These are phyloP conservation scores for Fusarium goolgardi DNA, from an alignment of 2,329 filamentous ascomycete genomes.

Conservation along the genomic window DNA sequence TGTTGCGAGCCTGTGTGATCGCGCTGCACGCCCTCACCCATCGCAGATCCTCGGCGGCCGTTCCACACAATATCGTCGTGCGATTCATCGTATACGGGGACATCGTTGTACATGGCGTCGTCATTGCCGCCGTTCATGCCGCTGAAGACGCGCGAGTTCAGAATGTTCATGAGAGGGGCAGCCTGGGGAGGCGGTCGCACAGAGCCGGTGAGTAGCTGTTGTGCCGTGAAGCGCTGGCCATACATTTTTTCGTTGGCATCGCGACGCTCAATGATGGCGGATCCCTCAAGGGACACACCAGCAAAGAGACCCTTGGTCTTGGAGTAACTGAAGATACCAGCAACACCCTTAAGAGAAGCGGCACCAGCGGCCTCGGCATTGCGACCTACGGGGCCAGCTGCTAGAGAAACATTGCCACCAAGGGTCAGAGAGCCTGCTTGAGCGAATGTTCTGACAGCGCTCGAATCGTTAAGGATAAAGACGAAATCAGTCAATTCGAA, in stretches of 20 bases:
- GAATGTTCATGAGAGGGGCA: conserved; percentile 83
- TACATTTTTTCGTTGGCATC: conserved; percentile 99
- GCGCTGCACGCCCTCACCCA: conserved; percentile 70
- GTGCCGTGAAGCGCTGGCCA: conserved; percentile 81
- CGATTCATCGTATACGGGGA: conserved; percentile 85
- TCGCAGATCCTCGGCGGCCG: conserved; percentile 75
- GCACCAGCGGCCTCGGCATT: conserved; percentile 97
- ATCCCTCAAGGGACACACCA: conserved; percentile 93
- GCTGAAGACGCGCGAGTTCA: conserved; percentile 87
- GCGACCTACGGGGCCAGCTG: conserved; percentile 90
- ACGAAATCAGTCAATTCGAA: conserved; percentile 95
- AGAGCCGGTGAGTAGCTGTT: conserved; percentile 81
- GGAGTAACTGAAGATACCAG: conserved; percentile 95
- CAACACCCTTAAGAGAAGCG: conserved; percentile 87
- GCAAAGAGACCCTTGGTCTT: conserved; percentile 98
- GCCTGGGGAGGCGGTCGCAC: conserved; percentile 84
- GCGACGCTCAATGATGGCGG: conserved; percentile 90
- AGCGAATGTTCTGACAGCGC: conserved; percentile 91
- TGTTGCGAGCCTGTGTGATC: conserved; percentile 53
- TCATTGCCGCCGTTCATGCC: conserved; percentile 66
- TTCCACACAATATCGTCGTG: conserved; percentile 90
- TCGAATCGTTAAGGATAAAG: conserved; percentile 94
- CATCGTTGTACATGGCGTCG: conserved; percentile 90
- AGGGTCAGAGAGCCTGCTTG: conserved; percentile 92
- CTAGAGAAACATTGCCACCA: conserved; percentile 95